Evolutionary conservation across 2,329 filamentous ascomycete species (phyloP), one percentile per base, ranked within the genome.

Genomic region (Exophiala alcalophila): DNA sequence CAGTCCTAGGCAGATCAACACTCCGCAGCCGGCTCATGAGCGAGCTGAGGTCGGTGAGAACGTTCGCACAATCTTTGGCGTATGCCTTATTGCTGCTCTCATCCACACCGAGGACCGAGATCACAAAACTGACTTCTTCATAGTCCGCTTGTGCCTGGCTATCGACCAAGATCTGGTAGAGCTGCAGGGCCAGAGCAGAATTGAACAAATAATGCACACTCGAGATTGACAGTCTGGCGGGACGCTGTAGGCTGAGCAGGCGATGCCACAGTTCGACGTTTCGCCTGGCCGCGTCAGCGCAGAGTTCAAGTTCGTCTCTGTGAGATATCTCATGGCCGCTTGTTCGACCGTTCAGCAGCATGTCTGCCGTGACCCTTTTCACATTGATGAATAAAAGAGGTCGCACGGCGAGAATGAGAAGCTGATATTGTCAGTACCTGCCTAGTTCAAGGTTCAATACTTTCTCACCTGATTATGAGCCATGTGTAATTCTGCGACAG

Each of bases 161-260:
- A 9, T 41, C 18, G 9, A 20, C 37, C 12, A 47, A 32, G 20
- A 47, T 32, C 21, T 41, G 44, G 29, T 47, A 47, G 16, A 76
- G 61, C 40, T 73, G 64, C 21, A 76, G 61, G 12, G 73, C 63
- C 25, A 73, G 62, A 41, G 71, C 68, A 2, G 72, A 70, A 54
- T 73, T 74, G 61, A 76, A 74, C 26, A 74, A 63, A 50, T 69
- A 66, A 57, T 75, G 72, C 35, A 75, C 47, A 32, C 37, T 41
- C 8, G 37, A 40, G 21, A 29, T 29, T 10, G 44, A 47, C 23
- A 49, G 39, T 23, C 38, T 60, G 7, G 68, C 67, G 0, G 66
- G 62, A 27, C 73, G 65, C 6, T 71, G 61, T 2, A 72, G 62
- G 49, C 67, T 71, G 10, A 71, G 56, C 41, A 69, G 64, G 12